These are phyloP conservation scores for Silybum marianum DNA, from an alignment of 129 eudicot species.

Conservation along the genomic window DNA sequence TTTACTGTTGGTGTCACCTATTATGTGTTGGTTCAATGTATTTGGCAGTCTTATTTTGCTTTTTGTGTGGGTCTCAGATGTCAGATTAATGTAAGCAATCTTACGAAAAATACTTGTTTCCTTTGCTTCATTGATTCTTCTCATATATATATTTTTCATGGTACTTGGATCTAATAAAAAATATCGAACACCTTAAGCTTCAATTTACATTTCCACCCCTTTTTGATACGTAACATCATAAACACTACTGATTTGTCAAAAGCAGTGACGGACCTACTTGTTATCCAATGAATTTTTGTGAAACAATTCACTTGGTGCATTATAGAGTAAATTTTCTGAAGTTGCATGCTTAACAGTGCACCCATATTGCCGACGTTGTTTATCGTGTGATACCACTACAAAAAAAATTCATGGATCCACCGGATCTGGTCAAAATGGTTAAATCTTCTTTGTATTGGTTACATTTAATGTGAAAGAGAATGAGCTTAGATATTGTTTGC, in stretches of 20 bases:
- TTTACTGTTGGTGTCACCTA: slow-evolving; percentile 33
- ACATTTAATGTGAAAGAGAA: background rate
- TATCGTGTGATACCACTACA: too few species aligned
- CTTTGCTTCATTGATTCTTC: background rate
- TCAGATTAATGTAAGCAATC: slow-evolving; percentile 22
- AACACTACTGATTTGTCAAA: background rate
- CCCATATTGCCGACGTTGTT: too few species aligned
- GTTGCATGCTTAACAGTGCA: too few species aligned
- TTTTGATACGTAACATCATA: background rate
- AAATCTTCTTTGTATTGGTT: background rate
- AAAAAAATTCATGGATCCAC: too few species aligned
- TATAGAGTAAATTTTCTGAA: too few species aligned
- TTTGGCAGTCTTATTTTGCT: slow-evolving; percentile 24
- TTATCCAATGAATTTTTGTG: too few species aligned
- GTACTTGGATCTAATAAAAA: background rate
- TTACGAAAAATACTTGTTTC: slow-evolving; percentile 19
- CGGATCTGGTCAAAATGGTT: too few species aligned
- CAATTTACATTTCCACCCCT: too few species aligned
- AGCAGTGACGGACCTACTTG: too few species aligned
- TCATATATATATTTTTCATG: slow-evolving; percentile 5
- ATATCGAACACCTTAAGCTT: background rate
- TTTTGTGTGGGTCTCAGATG: slow-evolving; percentile 33
- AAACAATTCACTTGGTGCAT: too few species aligned
- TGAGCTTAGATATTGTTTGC: background rate
- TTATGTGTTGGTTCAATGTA: slow-evolving; percentile 35